phyloP scores from a whole-genome alignment of 441 rosid genomes.

The Raphanus hybrid region DNA sequence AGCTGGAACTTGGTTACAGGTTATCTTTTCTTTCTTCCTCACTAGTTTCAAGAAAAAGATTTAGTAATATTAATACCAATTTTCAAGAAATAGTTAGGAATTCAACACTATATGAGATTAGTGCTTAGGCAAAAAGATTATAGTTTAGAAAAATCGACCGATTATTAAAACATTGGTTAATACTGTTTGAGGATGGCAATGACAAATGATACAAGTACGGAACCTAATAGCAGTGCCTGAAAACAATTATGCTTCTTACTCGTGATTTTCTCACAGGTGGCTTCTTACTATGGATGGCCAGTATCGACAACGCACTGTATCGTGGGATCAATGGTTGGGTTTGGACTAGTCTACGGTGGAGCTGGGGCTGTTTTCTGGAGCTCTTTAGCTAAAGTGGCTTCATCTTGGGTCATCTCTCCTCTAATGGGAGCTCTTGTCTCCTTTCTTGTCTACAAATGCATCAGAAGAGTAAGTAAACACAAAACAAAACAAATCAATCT shows the following conservation, averaged over 20 bases:
- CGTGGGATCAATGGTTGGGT: constrained; percentile 98
- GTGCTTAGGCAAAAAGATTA: too few species aligned
- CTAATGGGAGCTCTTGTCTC: constrained; percentile 86
- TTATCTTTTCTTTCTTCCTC: constrained; percentile 30
- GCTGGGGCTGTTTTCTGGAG: constrained; percentile 96
- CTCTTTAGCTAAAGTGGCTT: constrained; percentile 85
- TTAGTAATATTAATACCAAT: background rate
- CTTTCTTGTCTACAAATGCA: constrained; percentile 93
- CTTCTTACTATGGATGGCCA: constrained; percentile 96
- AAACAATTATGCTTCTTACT: too few species aligned
- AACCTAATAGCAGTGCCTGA: background rate
- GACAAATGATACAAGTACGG: background rate
- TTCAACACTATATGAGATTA: too few species aligned
- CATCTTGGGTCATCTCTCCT: constrained; percentile 98
- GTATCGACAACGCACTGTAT: constrained; percentile 99
- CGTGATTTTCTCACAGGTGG: constrained; percentile 53
- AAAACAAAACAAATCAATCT: background rate
- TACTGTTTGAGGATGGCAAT: constrained; percentile 3
- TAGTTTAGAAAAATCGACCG: too few species aligned
- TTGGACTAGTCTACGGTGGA: constrained; percentile 95
- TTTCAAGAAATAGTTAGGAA: too few species aligned
- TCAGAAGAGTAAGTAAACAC: constrained; percentile 74
- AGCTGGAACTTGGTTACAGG: constrained; percentile 99
- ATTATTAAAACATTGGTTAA: background rate
- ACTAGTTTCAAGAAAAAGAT: background rate